Base-by-base conservation (phyloP, 2,329 filamentous ascomycete species). In the Neofusicoccum sp. region DNA sequence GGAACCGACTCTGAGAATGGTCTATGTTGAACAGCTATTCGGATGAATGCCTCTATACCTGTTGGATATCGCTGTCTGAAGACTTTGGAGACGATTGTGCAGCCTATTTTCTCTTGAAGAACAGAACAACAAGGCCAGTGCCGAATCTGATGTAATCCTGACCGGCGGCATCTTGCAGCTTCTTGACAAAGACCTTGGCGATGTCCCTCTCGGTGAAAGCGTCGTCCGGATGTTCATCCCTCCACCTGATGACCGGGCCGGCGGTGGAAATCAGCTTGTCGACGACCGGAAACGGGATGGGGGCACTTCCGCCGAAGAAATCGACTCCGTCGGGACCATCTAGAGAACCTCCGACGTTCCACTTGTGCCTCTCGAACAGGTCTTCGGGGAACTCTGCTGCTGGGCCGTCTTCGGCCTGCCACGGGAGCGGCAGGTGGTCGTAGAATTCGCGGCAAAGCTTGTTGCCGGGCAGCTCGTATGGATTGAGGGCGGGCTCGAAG, bases 371-470 rank as follows among this genome's bases (percentile, higher is more conserved):
- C 6, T 61, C 51, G 81, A 81, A 0, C 67, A 68, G 0, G 20
- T 54, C 66, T 75, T 44, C 3, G 79, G 73, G 48, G 63, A 86
- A 81, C 1, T 65, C 75, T 0, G 60, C 9, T 0, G 75, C 69
- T 0, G 72, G 65, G 1, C 63, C 49, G 3, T 67, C 65, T 5
- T 38, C 33, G 6, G 78, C 20, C 0, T 72, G 75, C 84, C 83
- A 87, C 0, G 84, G 84, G 14, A 86, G 68, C 4, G 64, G 62
- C 2, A 85, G 70, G 11, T 73, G 67, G 0, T 63, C 59, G 65
- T 84, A 86, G 12, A 75, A 63, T 8, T 72, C 66, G 0, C 73
- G 71, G 0, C 70, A 70, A 1, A 83, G 56, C 4, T 64, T 45
- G 63, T 82, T 85, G 0, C 81, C 79, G 0, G 70, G 69, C n/a